Evolutionary conservation across 495 filamentous ascomycete genomes (phyloP).

Genomic region (Penicillium paradoxum): DNA sequence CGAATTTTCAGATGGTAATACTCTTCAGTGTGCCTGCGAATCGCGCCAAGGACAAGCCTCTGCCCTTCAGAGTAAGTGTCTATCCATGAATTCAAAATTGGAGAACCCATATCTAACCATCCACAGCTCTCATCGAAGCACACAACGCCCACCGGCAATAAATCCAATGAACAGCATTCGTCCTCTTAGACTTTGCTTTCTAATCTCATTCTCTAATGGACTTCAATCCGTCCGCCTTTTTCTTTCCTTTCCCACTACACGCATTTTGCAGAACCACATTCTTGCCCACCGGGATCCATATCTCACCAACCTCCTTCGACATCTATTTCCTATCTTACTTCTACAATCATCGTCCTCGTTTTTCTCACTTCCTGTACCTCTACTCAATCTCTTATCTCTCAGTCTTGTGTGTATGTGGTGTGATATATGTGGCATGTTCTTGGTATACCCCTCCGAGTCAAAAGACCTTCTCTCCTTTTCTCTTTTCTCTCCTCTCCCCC

Average conservation of each 20-base stretch:
- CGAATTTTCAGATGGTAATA: conserved; percentile 78
- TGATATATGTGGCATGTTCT: conserved; percentile 30
- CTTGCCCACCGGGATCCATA: not conserved
- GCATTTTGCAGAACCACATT: not conserved
- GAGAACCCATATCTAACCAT: conserved; percentile 3
- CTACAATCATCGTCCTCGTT: not conserved
- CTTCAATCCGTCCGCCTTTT: conserved; percentile 3
- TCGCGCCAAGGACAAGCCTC: conserved; percentile 66
- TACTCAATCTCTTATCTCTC: conserved; percentile 4
- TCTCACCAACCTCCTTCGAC: conserved; percentile 1
- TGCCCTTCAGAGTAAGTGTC: conserved; percentile 58
- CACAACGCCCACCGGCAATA: conserved; percentile 24
- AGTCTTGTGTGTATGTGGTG: conserved; percentile 13
- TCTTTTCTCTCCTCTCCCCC: conserved; percentile 1
- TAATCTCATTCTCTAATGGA: conserved; percentile 8
- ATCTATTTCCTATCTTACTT: conserved; percentile 8
- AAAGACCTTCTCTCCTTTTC: conserved; percentile 14
- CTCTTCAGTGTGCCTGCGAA: conserved; percentile 81
- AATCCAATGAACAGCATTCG: conserved; percentile 12
- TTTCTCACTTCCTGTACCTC: not conserved
- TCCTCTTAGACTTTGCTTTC: not conserved
- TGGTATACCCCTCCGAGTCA: conserved; percentile 29
- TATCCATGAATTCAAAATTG: not conserved
- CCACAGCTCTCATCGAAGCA: conserved; percentile 25
- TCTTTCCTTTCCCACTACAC: conserved; percentile 2